Conservation (phyloP, 331 rosid species). For the Cydonia oblonga region DNA sequence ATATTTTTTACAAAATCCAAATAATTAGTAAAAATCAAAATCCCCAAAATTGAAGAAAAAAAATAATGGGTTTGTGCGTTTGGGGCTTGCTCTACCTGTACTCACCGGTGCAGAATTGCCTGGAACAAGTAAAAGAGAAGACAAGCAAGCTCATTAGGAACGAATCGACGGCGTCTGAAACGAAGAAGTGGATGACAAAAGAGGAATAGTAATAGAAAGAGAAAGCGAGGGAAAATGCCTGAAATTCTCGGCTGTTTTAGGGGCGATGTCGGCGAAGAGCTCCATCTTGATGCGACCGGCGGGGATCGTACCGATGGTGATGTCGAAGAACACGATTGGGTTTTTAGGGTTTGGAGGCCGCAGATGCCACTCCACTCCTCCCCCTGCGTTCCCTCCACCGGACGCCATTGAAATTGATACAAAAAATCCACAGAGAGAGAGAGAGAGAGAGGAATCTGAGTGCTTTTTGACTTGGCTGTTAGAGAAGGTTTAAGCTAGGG, state of each 20-base stretch:
- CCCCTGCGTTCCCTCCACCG: conserved; percentile 33
- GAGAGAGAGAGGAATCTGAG: background rate
- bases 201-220: background rate
- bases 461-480: no score
- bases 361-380: conserved; percentile 86
- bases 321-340: conserved; percentile 90
- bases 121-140: conserved; percentile 16
- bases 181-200: background rate
- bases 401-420: conserved; percentile 32
- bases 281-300: conserved; percentile 99
- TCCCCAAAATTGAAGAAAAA: background rate
- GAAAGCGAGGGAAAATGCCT: conserved; percentile 19
- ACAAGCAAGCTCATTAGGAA: conserved; percentile 1
- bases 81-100: conserved; percentile 33
- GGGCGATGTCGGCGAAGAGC: conserved; percentile 90
- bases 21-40: background rate
- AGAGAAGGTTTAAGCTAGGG: background rate
- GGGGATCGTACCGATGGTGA: conserved; percentile 87
- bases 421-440: background rate
- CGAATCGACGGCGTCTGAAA: background rate
- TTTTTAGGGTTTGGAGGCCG: conserved; percentile 97
- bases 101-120: conserved; percentile 98
- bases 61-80: background rate
- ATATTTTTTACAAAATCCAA: background rate
- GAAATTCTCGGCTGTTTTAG: conserved; percentile 89